phyloP scores from a whole-genome alignment of 306 rosid genomes.

The Fragaria iinumae region DNA sequence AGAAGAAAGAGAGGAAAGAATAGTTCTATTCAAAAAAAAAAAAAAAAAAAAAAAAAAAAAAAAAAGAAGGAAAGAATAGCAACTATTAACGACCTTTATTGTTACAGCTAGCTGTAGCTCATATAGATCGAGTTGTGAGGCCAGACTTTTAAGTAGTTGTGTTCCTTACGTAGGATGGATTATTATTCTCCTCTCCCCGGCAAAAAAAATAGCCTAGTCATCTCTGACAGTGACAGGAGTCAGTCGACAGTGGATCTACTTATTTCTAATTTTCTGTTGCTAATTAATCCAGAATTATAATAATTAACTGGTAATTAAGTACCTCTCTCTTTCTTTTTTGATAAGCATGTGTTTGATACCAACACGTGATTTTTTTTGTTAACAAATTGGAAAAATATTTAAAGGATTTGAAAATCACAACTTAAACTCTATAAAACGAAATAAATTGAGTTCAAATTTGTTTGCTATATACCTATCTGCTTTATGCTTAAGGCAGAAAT shows the following conservation, averaged over 20 bases:
- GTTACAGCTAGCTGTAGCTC: background rate
- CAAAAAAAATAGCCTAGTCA: background rate
- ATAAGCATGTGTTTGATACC: background rate
- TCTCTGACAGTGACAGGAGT: background rate
- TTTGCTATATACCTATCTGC: too few species aligned
- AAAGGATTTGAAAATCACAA: too few species aligned
- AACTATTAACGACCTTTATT: constrained; percentile 5
- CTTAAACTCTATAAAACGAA: too few species aligned
- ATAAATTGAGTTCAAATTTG: too few species aligned
- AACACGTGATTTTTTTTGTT: background rate
- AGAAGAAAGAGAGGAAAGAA: too few species aligned
- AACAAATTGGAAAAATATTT: background rate
- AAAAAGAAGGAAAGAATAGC: background rate
- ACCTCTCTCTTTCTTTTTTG: background rate
- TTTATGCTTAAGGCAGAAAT: too few species aligned
- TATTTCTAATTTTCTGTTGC: background rate
- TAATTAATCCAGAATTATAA: background rate
- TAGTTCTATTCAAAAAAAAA: too few species aligned
- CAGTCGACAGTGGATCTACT: background rate
- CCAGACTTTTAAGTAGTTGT: background rate
- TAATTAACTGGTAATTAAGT: background rate
- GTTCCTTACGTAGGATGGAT: background rate
- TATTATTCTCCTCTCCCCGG: background rate
- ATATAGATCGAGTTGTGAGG: background rate
- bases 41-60: too few species aligned